A percentile compares a stretch with the other conserved stretches of the same genome.
Evolutionary conservation across 495 filamentous ascomycete species (phyloP).

Genomic region (Penicillium manginii): DNA sequence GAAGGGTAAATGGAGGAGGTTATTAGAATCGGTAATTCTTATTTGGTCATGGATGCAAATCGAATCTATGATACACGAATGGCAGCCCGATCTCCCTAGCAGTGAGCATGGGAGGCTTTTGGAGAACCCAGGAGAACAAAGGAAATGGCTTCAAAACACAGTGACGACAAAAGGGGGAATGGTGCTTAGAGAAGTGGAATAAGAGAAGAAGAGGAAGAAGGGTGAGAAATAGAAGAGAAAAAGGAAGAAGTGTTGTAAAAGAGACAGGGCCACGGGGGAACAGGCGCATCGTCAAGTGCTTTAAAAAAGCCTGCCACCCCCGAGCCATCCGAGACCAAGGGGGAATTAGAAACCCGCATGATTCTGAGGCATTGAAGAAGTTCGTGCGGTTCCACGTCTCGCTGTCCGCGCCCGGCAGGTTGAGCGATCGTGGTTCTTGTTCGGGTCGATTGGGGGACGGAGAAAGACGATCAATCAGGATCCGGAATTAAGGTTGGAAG

Average conservation of each 20-base stretch:
- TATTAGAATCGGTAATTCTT: conserved; percentile 29
- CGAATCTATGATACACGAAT: conserved; percentile 43
- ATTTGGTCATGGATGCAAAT: conserved; percentile 35
- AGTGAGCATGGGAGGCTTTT: conserved; percentile 24
- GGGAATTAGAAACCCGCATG: conserved; percentile 7
- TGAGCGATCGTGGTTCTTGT: conserved; percentile 24
- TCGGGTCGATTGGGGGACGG: conserved; percentile 19
- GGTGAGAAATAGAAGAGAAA: conserved; percentile 25
- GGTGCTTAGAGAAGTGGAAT: conserved; percentile 19
- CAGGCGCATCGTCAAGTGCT: conserved; percentile 20
- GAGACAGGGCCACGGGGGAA: conserved; percentile 33
- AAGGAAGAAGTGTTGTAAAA: conserved; percentile 29
- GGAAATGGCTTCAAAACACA: conserved; percentile 34
- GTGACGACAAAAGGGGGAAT: conserved; percentile 28
- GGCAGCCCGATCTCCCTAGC: conserved; percentile 31
- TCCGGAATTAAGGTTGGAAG: conserved; percentile 26
- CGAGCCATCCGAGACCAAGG: conserved; percentile 5
- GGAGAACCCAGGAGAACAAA: conserved; percentile 33
- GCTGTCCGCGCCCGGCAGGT: conserved; percentile 21
- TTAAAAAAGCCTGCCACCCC: neutral
- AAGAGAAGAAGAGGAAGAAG: conserved; percentile 35
- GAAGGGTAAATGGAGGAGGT: neutral
- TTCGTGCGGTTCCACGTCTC: conserved; percentile 38
- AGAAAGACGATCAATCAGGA: conserved; percentile 27
- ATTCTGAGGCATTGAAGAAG: conserved; percentile 22